Percentiles rank a stretch among this genome's conserved stretches.
Evolutionary conservation across 2,329 filamentous ascomycete species (phyloP).

Genomic region (Calonectria crousiana): DNA sequence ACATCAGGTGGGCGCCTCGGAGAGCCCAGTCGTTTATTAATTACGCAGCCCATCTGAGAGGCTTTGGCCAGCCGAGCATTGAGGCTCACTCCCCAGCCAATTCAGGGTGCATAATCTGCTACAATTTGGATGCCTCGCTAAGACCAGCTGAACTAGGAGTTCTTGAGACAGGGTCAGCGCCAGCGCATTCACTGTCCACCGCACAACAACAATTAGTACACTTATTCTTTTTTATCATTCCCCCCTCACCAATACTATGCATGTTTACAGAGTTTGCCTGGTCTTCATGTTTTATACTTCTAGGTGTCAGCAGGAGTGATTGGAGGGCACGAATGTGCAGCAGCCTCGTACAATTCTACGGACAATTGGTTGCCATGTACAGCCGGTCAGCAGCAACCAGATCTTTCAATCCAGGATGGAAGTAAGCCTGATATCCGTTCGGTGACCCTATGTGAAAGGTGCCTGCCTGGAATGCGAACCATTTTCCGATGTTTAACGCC

Average conservation of each 20-base stretch:
- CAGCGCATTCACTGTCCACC: too few species aligned
- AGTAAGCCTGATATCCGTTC: not conserved
- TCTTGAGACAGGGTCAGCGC: too few species aligned
- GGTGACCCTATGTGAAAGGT: too few species aligned
- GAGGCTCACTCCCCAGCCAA: not conserved
- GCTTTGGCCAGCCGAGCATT: not conserved
- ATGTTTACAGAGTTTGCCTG: not conserved
- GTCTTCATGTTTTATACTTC: not conserved
- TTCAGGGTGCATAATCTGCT: not conserved
- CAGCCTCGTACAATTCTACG: not conserved
- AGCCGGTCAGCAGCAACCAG: not conserved
- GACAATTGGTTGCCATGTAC: not conserved
- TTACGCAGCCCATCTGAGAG: not conserved
- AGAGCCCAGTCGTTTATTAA: too few species aligned
- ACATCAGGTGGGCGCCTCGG: too few species aligned
- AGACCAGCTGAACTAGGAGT: too few species aligned
- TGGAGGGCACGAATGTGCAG: not conserved
- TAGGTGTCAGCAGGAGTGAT: not conserved
- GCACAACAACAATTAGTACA: too few species aligned
- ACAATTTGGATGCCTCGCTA: too few species aligned
- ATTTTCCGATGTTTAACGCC: too few species aligned
- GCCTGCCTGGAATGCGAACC: too few species aligned
- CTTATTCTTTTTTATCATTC: too few species aligned
- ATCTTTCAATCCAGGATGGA: not conserved
- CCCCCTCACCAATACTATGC: too few species aligned